Conservation (phyloP, 495 filamentous ascomycete species). For the Lineolata rhizophorae region DNA sequence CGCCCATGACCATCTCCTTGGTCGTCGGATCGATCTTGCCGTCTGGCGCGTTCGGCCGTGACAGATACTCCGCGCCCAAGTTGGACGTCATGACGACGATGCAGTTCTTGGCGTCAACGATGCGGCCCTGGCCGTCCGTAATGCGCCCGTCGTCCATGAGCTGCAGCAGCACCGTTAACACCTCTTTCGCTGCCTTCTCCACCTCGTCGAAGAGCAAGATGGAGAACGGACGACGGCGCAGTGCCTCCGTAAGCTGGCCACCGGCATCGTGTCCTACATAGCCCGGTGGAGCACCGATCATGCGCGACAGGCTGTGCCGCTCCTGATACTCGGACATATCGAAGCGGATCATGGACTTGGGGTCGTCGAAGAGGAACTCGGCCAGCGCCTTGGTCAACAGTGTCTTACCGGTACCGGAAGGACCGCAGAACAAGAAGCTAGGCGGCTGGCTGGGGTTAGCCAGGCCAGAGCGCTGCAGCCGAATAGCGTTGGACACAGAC, state of each 20-base stretch:
- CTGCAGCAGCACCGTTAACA: constrained; percentile 86
- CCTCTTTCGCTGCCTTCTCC: constrained; percentile 95
- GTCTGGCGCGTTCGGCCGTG: constrained; percentile 49
- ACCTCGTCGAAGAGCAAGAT: constrained; percentile 96
- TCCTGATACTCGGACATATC: constrained; percentile 99
- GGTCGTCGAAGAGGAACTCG: constrained; percentile 94
- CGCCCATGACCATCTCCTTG: constrained; percentile 66
- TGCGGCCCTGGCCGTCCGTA: constrained; percentile 86
- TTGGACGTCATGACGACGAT: constrained; percentile 99
- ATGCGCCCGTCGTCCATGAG: constrained; percentile 98
- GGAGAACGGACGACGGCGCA: constrained; percentile 87
- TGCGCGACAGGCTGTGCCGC: constrained; percentile 81
- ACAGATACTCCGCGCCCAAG: constrained; percentile 81
- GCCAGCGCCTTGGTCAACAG: constrained; percentile 88
- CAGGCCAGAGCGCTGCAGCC: constrained; percentile 81
- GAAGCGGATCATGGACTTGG: constrained; percentile 95
- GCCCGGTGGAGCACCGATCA: constrained; percentile 94
- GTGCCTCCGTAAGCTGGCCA: constrained; percentile 82
- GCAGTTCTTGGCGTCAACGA: constrained; percentile 90
- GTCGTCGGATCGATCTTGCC: constrained; percentile 78
- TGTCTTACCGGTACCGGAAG: constrained; percentile 94
- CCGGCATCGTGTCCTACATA: constrained; percentile 95
- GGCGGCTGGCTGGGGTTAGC: constrained; percentile 89
- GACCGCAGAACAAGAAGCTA: constrained; percentile 95
- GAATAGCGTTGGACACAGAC: constrained; percentile 86